Evolutionary conservation across 805 yeast genomes (phyloP), one percentile per base, ranked within the genome.

Genomic region (Pichia eremophila): DNA sequence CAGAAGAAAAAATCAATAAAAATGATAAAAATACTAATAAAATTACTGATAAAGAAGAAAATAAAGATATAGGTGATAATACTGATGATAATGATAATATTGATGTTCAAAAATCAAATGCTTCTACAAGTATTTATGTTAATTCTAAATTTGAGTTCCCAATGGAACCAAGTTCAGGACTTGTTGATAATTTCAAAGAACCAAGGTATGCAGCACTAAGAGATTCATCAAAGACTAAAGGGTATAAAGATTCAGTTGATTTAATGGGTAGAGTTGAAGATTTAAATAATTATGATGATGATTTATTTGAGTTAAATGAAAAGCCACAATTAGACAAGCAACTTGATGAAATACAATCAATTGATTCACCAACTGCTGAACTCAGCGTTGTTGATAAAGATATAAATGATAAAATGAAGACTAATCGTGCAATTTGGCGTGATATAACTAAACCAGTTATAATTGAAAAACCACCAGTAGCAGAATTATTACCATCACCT

Each of bases 101-200:
- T 22, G 19, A 28, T 8, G 32, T 14, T 11, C 39, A 38, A 12
- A 19, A 27, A 9, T 39, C 53, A 7, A 40, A 49, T 17, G 25
- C 28, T 8, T 50, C 63, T 7, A 50, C 59, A 5, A 57, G 59
- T 46, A 41, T 61, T 5, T 49, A 59, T 49, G 69, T 65, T 10
- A 64, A 56, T 40, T 59, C 68, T 5, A 53, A 58, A 22, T 66
- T 66, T 54, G 62, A 52, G 43, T 66, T 66, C 49, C 69, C 69
- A 11, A 45, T 49, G 49, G 51, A 43, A 9, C 44, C 47, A 9
- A 34, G 17, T 34, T 12, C 14, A 29, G 36, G 15, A 34, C 4
- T 3, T 14, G 3, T 8, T 12, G 15, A 34, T 7, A 15, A 34
- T 12, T 14, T 34, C 2, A 9, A 34, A 34, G 12, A 14, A 9